Evolutionary conservation across 371 early-diverging fungal genomes (phyloP), one percentile per base, ranked within the genome.

Genomic region (Mortierella polycephala): DNA sequence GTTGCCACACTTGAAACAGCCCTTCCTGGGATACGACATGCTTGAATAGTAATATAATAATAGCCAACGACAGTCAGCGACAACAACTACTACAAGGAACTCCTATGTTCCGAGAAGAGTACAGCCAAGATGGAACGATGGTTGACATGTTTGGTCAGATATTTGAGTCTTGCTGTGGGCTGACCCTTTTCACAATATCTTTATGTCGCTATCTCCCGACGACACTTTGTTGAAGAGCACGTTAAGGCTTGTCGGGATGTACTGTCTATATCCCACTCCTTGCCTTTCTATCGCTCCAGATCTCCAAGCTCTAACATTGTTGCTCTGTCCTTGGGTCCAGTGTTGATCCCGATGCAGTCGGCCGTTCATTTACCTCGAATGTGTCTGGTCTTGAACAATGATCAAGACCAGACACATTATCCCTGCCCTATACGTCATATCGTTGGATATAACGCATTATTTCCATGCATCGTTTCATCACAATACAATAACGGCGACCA

Each of bases 1-100:
- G 57, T 86, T 86, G 60, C 88, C 88, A 74, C 88, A 88, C 69
- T 88, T 85, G 76, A 81, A 88, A 63, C 88, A 88, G 55, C 83
- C 77, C 71, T 75, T 85, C 81, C 81, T 83, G 52, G 76, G 21
- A 60, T 82, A 85, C 63, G 83, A 82, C 86, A 85, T 85, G 52
- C 40, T 73, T 57, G n/a, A n/a, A n/a, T n/a, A n/a, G n/a, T n/a
- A n/a, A 42, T 42, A 51, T 16, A 39, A 46, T 21, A 41, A 44
- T 46, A 21, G 39, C 37, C 49, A 41, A 59, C 59, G 23, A 37
- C 52, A 30, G 3, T 50, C 50, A 7, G 50, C 50, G 16, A 50
- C 50, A 16, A 10, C 50, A 7, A 50, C 50, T n/a, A 14, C 8
- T 0, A 50, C 50, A 16, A 10, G 20, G 16, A 46, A 10, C 46